Conservation (phyloP, 2,329 filamentous ascomycete species). For the Ascosphaera apis region DNA sequence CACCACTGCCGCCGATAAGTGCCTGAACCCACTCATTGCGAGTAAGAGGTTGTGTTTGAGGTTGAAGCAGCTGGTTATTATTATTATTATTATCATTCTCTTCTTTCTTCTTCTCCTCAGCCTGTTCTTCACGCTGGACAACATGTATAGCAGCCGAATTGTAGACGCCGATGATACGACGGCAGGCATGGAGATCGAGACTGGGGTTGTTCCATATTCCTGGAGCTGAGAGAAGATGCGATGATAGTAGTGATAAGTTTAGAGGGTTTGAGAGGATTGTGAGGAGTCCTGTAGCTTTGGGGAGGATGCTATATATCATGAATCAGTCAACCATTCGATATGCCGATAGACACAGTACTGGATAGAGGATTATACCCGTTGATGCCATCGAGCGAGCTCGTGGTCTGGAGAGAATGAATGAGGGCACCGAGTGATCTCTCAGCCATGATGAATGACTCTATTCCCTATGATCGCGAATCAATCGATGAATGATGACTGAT, state of each 20-base stretch:
- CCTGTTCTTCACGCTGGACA: slow-evolving; percentile 22
- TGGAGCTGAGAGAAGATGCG: slow-evolving; percentile 34
- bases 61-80: too few relatives aligned
- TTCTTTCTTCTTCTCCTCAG: too few relatives aligned
- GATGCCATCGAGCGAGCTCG: slow-evolving; percentile 35
- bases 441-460: too few relatives aligned
- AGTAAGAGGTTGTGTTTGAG: slow-evolving; percentile 27
- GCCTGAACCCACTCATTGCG: slow-evolving; percentile 36
- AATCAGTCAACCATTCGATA: slow-evolving; percentile 1
- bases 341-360: slow-evolving; percentile 7
- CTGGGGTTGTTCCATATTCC: slow-evolving; percentile 34
- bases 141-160: slow-evolving; percentile 35
- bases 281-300: slow-evolving; percentile 24
- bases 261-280: slow-evolving; percentile 34
- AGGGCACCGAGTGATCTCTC: slow-evolving; percentile 37
- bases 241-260: slow-evolving; percentile 36
- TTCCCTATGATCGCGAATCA: too few relatives aligned
- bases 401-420: slow-evolving; percentile 35
- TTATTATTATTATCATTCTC: too few relatives aligned
- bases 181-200: slow-evolving; percentile 30
- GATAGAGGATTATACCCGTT: slow-evolving; percentile 24
- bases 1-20: slow-evolving; percentile 31
- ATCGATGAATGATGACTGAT: too few relatives aligned
- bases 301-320: slow-evolving; percentile 25
- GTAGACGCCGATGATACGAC: slow-evolving; percentile 36